phyloP scores from a whole-genome alignment of 495 filamentous ascomycete species.

The Penicillium cataractarum region DNA sequence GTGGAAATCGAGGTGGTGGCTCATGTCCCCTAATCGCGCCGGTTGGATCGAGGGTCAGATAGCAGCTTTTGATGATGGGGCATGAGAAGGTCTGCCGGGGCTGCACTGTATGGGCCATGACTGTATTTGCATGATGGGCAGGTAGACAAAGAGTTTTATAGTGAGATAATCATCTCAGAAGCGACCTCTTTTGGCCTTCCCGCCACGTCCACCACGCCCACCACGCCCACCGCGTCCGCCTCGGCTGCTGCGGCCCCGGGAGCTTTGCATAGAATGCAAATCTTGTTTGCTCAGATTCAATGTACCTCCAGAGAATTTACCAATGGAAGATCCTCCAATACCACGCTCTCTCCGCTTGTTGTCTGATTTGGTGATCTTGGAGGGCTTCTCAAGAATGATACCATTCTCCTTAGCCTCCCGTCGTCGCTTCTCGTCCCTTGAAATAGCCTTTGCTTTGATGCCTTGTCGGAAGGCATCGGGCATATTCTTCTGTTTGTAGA shows the following conservation, averaged over 20 bases:
- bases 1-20: slow-evolving; percentile 61
- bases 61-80: neutral
- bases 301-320: slow-evolving; percentile 77
- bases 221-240: slow-evolving; percentile 5
- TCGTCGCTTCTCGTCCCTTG: slow-evolving; percentile 70
- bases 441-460: slow-evolving; percentile 65
- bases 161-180: neutral
- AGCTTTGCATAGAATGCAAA: slow-evolving; percentile 61
- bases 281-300: slow-evolving; percentile 79
- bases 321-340: slow-evolving; percentile 74
- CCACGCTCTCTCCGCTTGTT: slow-evolving; percentile 61
- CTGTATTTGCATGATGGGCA: neutral
- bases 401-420: slow-evolving; percentile 86
- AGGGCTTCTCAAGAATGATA: slow-evolving; percentile 78
- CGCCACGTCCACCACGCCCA: slow-evolving; percentile 13
- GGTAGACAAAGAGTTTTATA: neutral
- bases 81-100: neutral
- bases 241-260: slow-evolving; percentile 43
- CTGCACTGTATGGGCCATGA: neutral
- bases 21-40: slow-evolving; percentile 28
- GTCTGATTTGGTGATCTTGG: slow-evolving; percentile 45
- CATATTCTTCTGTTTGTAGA: slow-evolving; percentile 79
- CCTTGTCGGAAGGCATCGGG: slow-evolving; percentile 79
- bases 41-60: slow-evolving; percentile 1
- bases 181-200: slow-evolving; percentile 7